Evolutionary conservation across 2,329 filamentous ascomycete genomes (phyloP).

Genomic region (Alternaria infectoria): DNA sequence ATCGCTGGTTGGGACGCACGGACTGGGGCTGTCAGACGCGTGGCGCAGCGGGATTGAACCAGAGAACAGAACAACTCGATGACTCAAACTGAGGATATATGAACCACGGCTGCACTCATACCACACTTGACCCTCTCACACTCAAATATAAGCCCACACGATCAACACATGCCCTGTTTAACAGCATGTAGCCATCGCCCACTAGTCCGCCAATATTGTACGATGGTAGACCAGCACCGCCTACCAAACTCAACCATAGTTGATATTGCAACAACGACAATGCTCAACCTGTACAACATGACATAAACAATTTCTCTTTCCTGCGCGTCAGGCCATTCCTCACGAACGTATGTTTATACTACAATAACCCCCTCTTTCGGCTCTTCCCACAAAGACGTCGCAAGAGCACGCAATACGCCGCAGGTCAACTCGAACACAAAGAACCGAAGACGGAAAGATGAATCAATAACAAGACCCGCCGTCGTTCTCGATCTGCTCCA

Average conservation of each 20-base stretch:
- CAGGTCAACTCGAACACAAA: neutral
- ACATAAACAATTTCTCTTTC: neutral
- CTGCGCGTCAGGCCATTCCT: neutral
- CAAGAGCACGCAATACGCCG: neutral
- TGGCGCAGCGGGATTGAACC: neutral
- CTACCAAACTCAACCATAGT: neutral
- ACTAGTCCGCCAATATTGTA: neutral
- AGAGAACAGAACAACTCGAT: neutral
- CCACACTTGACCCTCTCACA: no score
- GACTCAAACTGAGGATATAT: constrained; percentile 1
- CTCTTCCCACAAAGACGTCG: neutral
- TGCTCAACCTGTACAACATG: neutral
- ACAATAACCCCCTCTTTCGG: neutral
- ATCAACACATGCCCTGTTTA: neutral
- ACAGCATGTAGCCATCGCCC: neutral
- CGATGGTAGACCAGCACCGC: neutral
- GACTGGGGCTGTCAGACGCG: neutral
- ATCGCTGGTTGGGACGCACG: neutral
- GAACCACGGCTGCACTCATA: neutral
- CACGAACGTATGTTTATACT: neutral
- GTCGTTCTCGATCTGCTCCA: neutral
- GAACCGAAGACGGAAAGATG: neutral
- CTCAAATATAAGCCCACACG: neutral
- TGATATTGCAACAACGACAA: neutral
- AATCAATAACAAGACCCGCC: neutral